These are phyloP conservation scores for Microbotryum intermedium DNA, from an alignment of 1,284 basidiomycete species.

Conservation along the genomic window DNA sequence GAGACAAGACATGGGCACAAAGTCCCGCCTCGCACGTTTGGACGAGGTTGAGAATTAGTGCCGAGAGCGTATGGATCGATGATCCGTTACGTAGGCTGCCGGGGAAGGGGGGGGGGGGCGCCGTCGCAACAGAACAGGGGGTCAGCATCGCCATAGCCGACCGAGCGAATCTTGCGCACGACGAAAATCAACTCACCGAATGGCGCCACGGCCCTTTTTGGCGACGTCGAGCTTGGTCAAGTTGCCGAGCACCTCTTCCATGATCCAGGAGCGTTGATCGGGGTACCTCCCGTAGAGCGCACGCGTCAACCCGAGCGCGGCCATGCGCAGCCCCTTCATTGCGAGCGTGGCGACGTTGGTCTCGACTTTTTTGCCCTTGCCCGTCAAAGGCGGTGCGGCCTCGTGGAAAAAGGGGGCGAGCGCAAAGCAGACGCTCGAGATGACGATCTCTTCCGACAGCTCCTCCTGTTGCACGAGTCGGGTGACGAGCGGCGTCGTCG, in stretches of 20 bases:
- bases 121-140: neutral
- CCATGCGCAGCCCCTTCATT: slow-evolving; percentile 14
- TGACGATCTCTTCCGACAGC: slow-evolving; percentile 80
- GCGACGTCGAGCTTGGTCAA: slow-evolving; percentile 80
- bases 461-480: slow-evolving; percentile 37
- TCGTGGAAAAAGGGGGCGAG: slow-evolving; percentile 85
- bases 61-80: slow-evolving; percentile 83
- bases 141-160: neutral
- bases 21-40: slow-evolving; percentile 84
- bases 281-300: slow-evolving; percentile 83
- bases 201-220: slow-evolving; percentile 60
- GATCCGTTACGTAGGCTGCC: slow-evolving; percentile 44
- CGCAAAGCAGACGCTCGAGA: slow-evolving; percentile 80
- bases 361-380: slow-evolving; percentile 6
- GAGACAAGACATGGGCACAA: slow-evolving; percentile 47
- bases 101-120: neutral
- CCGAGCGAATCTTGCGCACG: neutral
- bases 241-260: slow-evolving; percentile 85
- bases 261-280: slow-evolving; percentile 85
- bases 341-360: slow-evolving; percentile 31
- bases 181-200: slow-evolving; percentile 54
- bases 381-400: slow-evolving; percentile 49
- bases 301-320: slow-evolving; percentile 8
- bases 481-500: slow-evolving; percentile 5
- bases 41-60: slow-evolving; percentile 85